A percentile compares a stretch with the other conserved stretches of the same genome.
These are phyloP conservation scores for Spirogloea muscicola DNA, from an alignment of 139 green algal genomes.

Conservation along the genomic window DNA sequence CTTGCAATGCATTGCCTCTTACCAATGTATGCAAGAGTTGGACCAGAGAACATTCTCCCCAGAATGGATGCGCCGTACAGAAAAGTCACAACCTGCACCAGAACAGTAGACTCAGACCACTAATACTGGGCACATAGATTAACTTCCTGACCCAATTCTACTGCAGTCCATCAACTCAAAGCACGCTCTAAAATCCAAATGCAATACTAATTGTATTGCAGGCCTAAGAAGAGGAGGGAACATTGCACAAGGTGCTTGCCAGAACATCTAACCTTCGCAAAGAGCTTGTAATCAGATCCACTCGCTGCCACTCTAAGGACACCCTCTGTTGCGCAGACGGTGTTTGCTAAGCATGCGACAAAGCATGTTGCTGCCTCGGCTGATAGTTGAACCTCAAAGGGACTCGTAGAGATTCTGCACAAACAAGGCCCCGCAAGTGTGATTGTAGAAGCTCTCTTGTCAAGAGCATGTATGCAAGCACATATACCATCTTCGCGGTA, in stretches of 20 bases:
- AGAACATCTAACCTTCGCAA: slow-evolving; percentile 24
- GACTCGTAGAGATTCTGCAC: too few species aligned
- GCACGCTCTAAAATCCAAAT: neutral
- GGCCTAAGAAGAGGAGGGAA: neutral
- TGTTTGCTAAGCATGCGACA: slow-evolving; percentile 18
- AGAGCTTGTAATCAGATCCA: slow-evolving; percentile 30
- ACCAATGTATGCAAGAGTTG: slow-evolving; percentile 5
- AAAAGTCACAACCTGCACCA: slow-evolving; percentile 7
- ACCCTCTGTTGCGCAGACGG: slow-evolving; percentile 24
- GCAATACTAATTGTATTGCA: neutral
- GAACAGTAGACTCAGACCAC: neutral
- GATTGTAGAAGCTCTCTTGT: too few species aligned
- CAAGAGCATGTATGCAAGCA: too few species aligned
- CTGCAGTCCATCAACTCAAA: neutral
- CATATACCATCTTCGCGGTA: too few species aligned
- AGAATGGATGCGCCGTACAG: neutral
- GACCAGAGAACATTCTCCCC: neutral
- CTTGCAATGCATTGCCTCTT: too few species aligned
- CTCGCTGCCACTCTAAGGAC: slow-evolving; percentile 36
- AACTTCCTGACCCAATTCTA: neutral
- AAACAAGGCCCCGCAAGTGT: too few species aligned
- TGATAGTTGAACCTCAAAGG: slow-evolving; percentile 8
- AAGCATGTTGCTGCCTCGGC: slow-evolving; percentile 11
- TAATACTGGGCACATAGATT: neutral
- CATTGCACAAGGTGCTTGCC: neutral